phyloP scores from a whole-genome alignment of 2,329 filamentous ascomycete genomes.

The Xylariales sp. region DNA sequence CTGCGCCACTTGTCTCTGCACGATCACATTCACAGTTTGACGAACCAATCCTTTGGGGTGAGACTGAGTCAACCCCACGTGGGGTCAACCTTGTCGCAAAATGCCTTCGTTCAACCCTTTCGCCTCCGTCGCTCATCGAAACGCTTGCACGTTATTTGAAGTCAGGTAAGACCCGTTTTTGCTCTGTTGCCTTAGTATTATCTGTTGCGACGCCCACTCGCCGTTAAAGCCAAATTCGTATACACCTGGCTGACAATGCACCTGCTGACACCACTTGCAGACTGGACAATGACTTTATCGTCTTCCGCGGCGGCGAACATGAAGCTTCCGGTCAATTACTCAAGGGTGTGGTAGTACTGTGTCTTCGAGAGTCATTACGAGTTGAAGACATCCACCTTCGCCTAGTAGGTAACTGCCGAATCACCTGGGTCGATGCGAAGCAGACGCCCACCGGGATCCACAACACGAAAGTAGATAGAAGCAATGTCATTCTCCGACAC shows the following conservation, averaged over 20 bases:
- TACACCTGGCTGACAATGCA: too few species aligned
- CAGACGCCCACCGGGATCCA: conserved; percentile 53
- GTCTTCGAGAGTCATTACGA: conserved; percentile 62
- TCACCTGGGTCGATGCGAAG: conserved; percentile 52
- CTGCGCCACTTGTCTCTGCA: too few species aligned
- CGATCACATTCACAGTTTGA: too few species aligned
- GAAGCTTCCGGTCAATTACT: conserved; percentile 73
- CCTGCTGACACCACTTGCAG: conserved; percentile 34
- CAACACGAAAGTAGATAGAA: conserved; percentile 55
- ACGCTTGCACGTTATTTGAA: conserved; percentile 27
- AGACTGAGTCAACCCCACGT: too few species aligned
- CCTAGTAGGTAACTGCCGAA: conserved; percentile 64
- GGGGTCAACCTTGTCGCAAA: too few species aligned
- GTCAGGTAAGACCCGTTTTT: conserved; percentile 26
- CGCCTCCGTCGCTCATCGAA: conserved; percentile 22
- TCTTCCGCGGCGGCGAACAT: conserved; percentile 70
- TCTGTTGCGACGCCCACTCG: too few species aligned
- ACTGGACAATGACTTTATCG: conserved; percentile 73
- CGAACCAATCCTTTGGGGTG: too few species aligned
- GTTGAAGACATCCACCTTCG: conserved; percentile 71
- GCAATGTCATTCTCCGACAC: conserved; percentile 60
- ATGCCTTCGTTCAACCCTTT: conserved; percentile 29
- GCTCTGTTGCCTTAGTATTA: too few species aligned
- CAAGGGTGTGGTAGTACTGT: conserved; percentile 70
- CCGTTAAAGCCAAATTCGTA: too few species aligned